Evolutionary conservation across 2,329 filamentous ascomycete species (phyloP), one percentile per base, ranked within the genome.

Genomic region (Fulvia fulva): DNA sequence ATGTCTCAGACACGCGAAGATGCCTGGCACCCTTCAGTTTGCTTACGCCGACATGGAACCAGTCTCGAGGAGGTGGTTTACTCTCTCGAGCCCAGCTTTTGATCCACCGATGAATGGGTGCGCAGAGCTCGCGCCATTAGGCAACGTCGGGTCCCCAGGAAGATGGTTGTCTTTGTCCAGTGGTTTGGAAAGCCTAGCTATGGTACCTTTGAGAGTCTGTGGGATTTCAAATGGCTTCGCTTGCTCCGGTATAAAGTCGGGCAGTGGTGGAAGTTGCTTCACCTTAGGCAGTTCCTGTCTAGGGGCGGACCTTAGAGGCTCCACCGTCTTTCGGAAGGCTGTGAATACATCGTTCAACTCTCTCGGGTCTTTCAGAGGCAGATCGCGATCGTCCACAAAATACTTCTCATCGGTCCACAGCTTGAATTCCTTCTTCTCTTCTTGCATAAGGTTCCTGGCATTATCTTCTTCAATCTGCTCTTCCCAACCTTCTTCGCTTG

Each of bases 321-420:
- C 89, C 54, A 90, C 81, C 2, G 80, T 82, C 72, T 91, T 91
- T 7, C 88, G 82, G 65, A 88, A 93, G 0, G 81, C 81, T 0
- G 89, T 91, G 69, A 91, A 93, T 1, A 92, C 79, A 66, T 91
- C 87, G 1, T 88, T 87, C 1, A 91, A 77, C 1, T 89, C 81
- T 30, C 79, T 69, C 0, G 85, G 77, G 3, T 79, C 74, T 2
- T 79, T 68, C 49, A 89, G 78, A 0, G 83, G 81, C 0, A 88
- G 71, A 67, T 93, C 88, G 22, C 85, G 85, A 65, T 92, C 88
- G 67, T 92, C 87, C 52, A 92, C 79, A 59, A 86, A 86, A 65
- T 89, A 92, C 70, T 92, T 93, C 72, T 91, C 89, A 65, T 93
- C 89, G 0, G 74, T 72, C 83, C 86, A 91, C 0, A 85, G 58